Conservation (phyloP, 805 yeast genomes). For the Candida orba region DNA sequence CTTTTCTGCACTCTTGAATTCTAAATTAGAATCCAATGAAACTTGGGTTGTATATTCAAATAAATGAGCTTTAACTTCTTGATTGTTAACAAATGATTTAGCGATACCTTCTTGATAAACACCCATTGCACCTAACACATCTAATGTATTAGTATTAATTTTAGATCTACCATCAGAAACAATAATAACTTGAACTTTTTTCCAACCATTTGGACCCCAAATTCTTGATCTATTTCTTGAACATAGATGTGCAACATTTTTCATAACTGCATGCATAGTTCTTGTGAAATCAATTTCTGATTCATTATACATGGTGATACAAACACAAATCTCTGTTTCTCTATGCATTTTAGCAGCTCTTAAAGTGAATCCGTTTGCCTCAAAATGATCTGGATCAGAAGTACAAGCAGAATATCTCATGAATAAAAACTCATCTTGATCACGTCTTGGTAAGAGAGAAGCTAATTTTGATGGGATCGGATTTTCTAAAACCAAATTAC, state of each 20-base stretch:
- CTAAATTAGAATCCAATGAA: constrained; percentile 81
- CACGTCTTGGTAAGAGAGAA: constrained; percentile 78
- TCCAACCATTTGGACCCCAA: constrained; percentile 98
- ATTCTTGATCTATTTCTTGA: constrained; percentile 72
- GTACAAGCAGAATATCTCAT: constrained; percentile 98
- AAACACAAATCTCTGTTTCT: constrained; percentile 85
- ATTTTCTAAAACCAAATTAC: constrained; percentile 84
- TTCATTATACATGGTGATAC: constrained; percentile 97
- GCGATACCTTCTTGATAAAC: constrained; percentile 97
- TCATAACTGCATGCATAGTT: constrained; percentile 92
- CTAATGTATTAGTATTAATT: constrained; percentile 76
- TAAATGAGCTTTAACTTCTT: constrained; percentile 86
- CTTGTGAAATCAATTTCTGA: constrained; percentile 85
- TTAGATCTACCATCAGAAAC: constrained; percentile 94
- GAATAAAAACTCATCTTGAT: constrained; percentile 86
- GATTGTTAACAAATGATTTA: constrained; percentile 85
- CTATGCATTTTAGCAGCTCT: constrained; percentile 83
- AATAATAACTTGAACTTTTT: constrained; percentile 85
- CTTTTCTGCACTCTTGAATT: constrained; percentile 84
- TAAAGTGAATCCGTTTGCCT: constrained; percentile 71
- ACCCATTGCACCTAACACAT: constrained; percentile 89
- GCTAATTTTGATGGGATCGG: constrained; percentile 88
- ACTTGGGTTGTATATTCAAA: constrained; percentile 96
- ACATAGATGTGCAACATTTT: constrained; percentile 81
- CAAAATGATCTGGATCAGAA: constrained; percentile 82